Conservation (phyloP, 768 basidiomycete genomes). For the Suillus lakei region DNA sequence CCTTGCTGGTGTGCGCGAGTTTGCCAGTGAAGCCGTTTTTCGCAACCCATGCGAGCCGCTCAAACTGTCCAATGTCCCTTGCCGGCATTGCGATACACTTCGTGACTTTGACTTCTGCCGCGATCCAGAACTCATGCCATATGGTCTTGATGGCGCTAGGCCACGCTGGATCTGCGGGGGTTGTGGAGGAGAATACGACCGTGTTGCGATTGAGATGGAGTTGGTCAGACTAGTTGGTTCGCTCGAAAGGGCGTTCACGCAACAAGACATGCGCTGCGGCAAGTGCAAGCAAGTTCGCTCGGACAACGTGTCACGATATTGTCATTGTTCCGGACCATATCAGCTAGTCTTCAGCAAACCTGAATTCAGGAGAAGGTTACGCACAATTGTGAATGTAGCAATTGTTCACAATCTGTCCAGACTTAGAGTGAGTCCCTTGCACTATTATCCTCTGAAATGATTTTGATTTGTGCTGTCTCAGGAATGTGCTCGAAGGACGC, state of each 20-base stretch:
- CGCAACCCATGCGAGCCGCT: conserved; percentile 91
- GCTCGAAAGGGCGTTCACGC: conserved; percentile 75
- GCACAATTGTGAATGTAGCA: conserved; percentile 85
- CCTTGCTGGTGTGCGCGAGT: conserved; percentile 84
- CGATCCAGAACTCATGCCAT: conserved; percentile 81
- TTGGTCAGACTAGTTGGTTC: conserved; percentile 77
- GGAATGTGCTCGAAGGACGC: conserved; percentile 45
- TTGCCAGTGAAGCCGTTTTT: conserved; percentile 83
- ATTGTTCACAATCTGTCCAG: conserved; percentile 70
- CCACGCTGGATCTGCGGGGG: conserved; percentile 69
- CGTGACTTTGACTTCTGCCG: conserved; percentile 96
- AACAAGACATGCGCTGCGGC: conserved; percentile 88
- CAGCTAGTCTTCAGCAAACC: conserved; percentile 71
- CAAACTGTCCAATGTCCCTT: conserved; percentile 85
- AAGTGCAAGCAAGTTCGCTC: conserved; percentile 92
- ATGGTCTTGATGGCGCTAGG: conserved; percentile 49
- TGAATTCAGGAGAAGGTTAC: conserved; percentile 72
- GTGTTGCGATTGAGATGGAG: conserved; percentile 83
- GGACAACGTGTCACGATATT: conserved; percentile 85
- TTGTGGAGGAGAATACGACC: conserved; percentile 89
- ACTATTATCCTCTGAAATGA: neutral
- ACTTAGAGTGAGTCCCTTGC: conserved; percentile 57
- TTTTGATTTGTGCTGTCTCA: conserved; percentile 15
- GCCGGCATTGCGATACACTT: conserved; percentile 81
- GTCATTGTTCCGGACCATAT: conserved; percentile 88